Percentiles rank a stretch among this genome's conserved stretches.
Evolutionary conservation across 352 stramenopile species (phyloP).

Genomic region (Phytophthora sp.): DNA sequence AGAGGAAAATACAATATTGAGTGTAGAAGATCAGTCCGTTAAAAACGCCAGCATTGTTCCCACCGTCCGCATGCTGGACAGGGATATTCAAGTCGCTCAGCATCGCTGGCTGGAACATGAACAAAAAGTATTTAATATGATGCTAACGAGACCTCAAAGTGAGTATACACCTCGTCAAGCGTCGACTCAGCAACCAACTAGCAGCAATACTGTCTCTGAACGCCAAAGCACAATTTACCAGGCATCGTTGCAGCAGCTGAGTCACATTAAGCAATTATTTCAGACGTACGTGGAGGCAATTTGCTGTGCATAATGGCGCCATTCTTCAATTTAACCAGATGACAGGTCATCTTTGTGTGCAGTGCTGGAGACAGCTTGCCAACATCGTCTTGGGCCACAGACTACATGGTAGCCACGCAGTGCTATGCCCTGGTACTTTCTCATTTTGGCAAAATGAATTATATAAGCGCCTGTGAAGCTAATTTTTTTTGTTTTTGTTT

Average conservation of each 20-base stretch:
- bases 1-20: not conserved
- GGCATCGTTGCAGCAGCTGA: constrained; percentile 2
- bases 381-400: no score
- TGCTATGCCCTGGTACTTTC: no score
- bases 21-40: not conserved
- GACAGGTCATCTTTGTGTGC: no score
- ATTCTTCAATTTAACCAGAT: not conserved
- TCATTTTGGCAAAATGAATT: no score
- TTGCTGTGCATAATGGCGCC: not conserved
- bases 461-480: no score
- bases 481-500: no score
- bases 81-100: not conserved
- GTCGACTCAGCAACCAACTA: not conserved
- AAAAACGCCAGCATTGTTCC: not conserved
- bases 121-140: constrained; percentile 1
- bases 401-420: no score
- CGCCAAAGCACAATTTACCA: not conserved
- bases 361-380: no score
- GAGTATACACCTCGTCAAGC: no score
- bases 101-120: constrained; percentile 7
- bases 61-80: not conserved
- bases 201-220: not conserved
- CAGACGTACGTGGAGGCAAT: not conserved
- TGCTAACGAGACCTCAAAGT: not conserved
- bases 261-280: constrained; percentile 11